Conservation (phyloP, 345 rosid genomes). For the Lagerstroemia speciosa region DNA sequence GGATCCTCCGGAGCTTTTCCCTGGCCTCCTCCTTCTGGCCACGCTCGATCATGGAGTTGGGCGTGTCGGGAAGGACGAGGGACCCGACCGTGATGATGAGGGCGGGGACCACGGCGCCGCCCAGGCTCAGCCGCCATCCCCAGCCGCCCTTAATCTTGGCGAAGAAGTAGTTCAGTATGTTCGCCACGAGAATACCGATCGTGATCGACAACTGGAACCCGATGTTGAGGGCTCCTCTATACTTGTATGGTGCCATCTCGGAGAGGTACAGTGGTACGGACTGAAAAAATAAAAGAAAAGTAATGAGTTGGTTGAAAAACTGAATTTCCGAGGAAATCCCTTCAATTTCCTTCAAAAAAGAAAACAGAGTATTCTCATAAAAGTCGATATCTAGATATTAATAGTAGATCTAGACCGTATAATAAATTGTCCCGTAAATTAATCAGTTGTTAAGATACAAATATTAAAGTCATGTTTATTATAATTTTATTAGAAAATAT, state of each 20-base stretch:
- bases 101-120: constrained; percentile 95
- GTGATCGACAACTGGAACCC: constrained; percentile 93
- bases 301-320: no score
- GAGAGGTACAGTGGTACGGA: constrained; percentile 92
- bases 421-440: no score
- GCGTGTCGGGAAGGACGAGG: constrained; percentile 77
- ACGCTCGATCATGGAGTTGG: constrained; percentile 92
- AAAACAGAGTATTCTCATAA: no score
- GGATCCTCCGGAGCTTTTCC: constrained; percentile 45
- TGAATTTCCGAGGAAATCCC: no score
- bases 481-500: no score
- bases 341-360: no score
- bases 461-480: no score
- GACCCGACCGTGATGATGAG: constrained; percentile 73
- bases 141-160: constrained; percentile 71
- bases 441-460: no score
- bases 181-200: constrained; percentile 72
- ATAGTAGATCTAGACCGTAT: no score
- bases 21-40: constrained; percentile 57
- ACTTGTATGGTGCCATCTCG: constrained; percentile 96
- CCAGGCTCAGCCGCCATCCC: constrained; percentile 95
- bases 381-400: no score
- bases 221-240: constrained; percentile 82
- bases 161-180: constrained; percentile 75
- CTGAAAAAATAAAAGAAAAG: no score